A percentile compares a stretch with the other conserved stretches of the same genome.
phyloP scores from a whole-genome alignment of 2,329 filamentous ascomycete species.

The Magnaporthales sp. region DNA sequence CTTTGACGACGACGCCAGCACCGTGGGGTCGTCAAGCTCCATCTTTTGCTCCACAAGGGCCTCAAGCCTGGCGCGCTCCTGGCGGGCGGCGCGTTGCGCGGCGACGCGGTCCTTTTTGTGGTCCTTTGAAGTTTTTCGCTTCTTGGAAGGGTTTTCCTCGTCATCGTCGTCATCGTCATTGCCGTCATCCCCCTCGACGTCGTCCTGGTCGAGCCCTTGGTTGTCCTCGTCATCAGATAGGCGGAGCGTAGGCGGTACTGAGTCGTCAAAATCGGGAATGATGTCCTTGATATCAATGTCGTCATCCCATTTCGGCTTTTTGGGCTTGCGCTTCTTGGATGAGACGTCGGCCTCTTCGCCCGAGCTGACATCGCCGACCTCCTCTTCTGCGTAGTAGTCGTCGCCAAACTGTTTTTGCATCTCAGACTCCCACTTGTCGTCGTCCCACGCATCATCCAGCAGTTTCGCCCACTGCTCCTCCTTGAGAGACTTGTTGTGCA shows the following conservation, averaged over 20 bases:
- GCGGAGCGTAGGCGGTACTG: constrained; percentile 40
- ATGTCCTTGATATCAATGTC: constrained; percentile 96
- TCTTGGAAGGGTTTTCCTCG: constrained; percentile 34
- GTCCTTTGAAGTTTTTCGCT: constrained; percentile 52
- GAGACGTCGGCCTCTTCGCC: constrained; percentile 34
- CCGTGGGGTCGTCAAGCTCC: constrained; percentile 59
- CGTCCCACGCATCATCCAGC: constrained; percentile 81
- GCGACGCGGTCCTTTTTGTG: constrained; percentile 49
- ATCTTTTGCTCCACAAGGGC: constrained; percentile 76
- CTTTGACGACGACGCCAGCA: constrained; percentile 29
- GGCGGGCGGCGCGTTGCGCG: constrained; percentile 63
- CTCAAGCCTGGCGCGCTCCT: constrained; percentile 77
- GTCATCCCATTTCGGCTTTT: constrained; percentile 90
- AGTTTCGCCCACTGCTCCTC: constrained; percentile 80
- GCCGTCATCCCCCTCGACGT: constrained; percentile 29
- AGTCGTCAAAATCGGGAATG: constrained; percentile 75
- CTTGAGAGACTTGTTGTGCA: constrained; percentile 55
- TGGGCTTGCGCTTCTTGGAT: constrained; percentile 55
- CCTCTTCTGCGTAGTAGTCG: constrained; percentile 71
- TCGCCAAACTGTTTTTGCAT: constrained; percentile 87
- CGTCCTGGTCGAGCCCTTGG: constrained; percentile 18
- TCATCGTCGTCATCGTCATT: constrained; percentile 24
- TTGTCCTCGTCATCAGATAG: constrained; percentile 44
- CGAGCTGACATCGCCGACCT: constrained; percentile 58
- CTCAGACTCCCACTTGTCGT: constrained; percentile 81